These are phyloP conservation scores for Posidonia oceanica DNA, from an alignment of 116 monocot species.

Conservation along the genomic window DNA sequence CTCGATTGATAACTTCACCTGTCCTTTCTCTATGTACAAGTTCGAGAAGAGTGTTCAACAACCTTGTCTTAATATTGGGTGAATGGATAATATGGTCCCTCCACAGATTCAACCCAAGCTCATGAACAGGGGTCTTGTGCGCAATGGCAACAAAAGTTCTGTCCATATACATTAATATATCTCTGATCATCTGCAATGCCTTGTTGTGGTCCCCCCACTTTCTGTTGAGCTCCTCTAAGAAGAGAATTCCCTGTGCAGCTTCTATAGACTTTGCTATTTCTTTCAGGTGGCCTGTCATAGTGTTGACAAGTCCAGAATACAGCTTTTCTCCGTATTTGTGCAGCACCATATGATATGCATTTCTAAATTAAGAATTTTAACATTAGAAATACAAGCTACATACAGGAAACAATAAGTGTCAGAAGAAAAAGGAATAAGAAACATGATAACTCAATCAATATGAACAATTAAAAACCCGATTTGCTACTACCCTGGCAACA, in stretches of 20 bases:
- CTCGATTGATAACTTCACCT: conserved; percentile 78
- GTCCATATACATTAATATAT: conserved; percentile 98
- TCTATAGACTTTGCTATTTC: conserved; percentile 69
- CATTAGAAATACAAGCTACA: neutral
- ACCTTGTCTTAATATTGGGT: conserved; percentile 43
- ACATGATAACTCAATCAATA: neutral
- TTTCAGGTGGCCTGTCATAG: conserved; percentile 76
- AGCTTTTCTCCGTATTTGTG: conserved; percentile 88
- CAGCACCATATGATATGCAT: conserved; percentile 95
- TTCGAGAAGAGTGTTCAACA: conserved; percentile 62
- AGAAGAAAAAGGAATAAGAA: conserved; percentile 1
- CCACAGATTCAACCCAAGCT: conserved; percentile 87
- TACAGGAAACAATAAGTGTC: neutral
- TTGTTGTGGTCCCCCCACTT: conserved; percentile 93
- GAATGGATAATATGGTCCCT: conserved; percentile 64
- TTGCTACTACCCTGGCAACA: no score
- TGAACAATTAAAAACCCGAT: neutral
- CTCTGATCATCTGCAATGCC: conserved; percentile 88
- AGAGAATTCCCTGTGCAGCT: conserved; percentile 62
- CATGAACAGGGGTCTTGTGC: conserved; percentile 69
- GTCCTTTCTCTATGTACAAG: conserved; percentile 67
- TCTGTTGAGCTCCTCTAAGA: conserved; percentile 69
- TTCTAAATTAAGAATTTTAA: conserved; percentile 37
- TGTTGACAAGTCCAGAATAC: conserved; percentile 64
- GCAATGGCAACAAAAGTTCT: conserved; percentile 55